Conservation (phyloP, 805 yeast species). For the Candida pini region DNA sequence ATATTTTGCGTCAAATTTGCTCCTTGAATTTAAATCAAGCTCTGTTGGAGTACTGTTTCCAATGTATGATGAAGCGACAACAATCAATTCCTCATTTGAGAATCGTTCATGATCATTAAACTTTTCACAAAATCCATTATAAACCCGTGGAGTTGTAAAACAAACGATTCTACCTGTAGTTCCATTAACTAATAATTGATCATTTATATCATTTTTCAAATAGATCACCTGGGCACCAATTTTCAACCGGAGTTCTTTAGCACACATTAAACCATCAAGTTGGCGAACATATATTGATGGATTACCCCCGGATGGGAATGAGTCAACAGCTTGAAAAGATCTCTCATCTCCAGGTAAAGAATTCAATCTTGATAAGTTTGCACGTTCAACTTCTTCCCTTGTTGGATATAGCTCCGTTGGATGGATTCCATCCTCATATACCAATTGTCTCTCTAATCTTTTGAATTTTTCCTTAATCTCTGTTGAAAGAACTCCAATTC, state of each 20-base stretch:
- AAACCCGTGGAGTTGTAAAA: constrained; percentile 35
- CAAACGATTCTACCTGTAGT: constrained; percentile 73
- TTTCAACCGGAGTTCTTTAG: constrained; percentile 55
- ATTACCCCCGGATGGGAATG: constrained; percentile 7
- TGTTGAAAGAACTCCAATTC: constrained; percentile 61
- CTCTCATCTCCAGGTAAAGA: constrained; percentile 42
- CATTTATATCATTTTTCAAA: constrained; percentile 60
- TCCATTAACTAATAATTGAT: constrained; percentile 80
- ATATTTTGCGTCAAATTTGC: constrained; percentile 11
- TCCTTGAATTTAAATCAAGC: constrained; percentile 15
- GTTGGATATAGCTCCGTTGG: constrained; percentile 92
- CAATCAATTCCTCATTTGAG: constrained; percentile 10
- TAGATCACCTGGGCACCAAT: constrained; percentile 94
- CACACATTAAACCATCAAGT: constrained; percentile 59
- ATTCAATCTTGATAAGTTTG: constrained; percentile 53
- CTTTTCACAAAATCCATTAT: constrained; percentile 16
- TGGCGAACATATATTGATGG: constrained; percentile 12
- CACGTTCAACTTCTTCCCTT: constrained; percentile 72
- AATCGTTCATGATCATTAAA: constrained; percentile 22
- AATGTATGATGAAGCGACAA: constrained; percentile 11
- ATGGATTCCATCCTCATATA: constrained; percentile 65
- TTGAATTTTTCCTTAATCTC: constrained; percentile 44
- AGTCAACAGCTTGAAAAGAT: constrained; percentile 43
- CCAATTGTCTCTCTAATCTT: constrained; percentile 50
- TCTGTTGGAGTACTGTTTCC: constrained; percentile 9